A percentile compares a stretch with the other conserved stretches of the same genome.
Evolutionary conservation across 2,329 filamentous ascomycete species (phyloP).

Genomic region (Diaporthe sp.): DNA sequence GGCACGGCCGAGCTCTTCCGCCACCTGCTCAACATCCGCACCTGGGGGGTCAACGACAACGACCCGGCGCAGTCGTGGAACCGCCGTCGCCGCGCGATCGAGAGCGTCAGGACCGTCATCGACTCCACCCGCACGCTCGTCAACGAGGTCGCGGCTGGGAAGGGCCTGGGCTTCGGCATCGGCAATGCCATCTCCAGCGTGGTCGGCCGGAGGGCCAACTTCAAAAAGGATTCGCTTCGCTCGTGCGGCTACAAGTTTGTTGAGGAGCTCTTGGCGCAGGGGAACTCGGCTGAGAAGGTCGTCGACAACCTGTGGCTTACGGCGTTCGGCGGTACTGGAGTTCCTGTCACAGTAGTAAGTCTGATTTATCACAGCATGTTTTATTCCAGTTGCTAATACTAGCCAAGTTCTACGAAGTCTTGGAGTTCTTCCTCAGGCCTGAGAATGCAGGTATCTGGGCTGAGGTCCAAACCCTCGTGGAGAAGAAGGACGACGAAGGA

Average conservation of each 20-base stretch:
- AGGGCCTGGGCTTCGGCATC: neutral
- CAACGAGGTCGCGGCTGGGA: constrained; percentile 49
- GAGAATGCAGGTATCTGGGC: constrained; percentile 51
- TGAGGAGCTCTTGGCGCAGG: constrained; percentile 53
- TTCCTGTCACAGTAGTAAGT: constrained; percentile 55
- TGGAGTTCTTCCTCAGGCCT: constrained; percentile 22
- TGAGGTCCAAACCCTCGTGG: constrained; percentile 57
- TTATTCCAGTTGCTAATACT: neutral
- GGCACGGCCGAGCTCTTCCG: constrained; percentile 58
- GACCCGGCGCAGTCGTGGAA: constrained; percentile 63
- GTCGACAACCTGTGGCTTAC: constrained; percentile 56
- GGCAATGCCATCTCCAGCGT: constrained; percentile 36
- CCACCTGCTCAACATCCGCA: constrained; percentile 58
- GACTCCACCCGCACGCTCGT: constrained; percentile 57
- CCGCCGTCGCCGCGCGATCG: constrained; percentile 58
- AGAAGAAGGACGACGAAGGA: constrained; percentile 50
- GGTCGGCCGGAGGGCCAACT: constrained; percentile 45
- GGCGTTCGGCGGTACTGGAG: constrained; percentile 57
- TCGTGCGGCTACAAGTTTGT: constrained; percentile 56
- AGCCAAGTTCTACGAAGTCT: neutral
- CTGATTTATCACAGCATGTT: fast-evolving
- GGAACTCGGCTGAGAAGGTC: constrained; percentile 41
- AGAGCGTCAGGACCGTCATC: constrained; percentile 54
- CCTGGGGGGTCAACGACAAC: constrained; percentile 62
- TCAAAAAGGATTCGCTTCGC: constrained; percentile 55